Conservation (phyloP, 768 basidiomycete species). For the Mycena olivaceomarginata region DNA sequence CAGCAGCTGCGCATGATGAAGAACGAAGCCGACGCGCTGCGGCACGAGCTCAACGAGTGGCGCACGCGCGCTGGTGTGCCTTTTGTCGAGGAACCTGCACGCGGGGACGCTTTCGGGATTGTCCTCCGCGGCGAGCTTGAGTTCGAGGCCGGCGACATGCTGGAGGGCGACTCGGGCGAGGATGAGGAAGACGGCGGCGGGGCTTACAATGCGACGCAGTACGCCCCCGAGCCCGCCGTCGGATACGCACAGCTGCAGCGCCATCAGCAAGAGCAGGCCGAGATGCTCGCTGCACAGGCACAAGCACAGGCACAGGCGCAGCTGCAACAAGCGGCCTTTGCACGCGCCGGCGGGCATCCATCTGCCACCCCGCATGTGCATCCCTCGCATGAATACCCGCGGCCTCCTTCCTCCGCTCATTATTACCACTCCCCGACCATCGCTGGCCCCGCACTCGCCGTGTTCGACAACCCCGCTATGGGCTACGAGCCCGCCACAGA, state of each 20-base stretch:
- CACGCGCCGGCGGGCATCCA: background rate
- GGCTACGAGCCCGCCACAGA: background rate
- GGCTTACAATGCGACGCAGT: background rate
- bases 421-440: background rate
- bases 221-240: conserved; percentile 18
- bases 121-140: conserved; percentile 84
- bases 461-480: background rate
- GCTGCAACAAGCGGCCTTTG: conserved; percentile 7
- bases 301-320: background rate
- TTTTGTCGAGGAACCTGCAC: conserved; percentile 82
- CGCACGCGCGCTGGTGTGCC: conserved; percentile 85
- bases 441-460: background rate
- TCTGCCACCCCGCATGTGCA: background rate
- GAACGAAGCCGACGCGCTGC: conserved; percentile 89
- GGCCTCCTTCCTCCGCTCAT: background rate
- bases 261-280: conserved; percentile 31
- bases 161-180: conserved; percentile 71
- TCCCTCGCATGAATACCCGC: background rate
- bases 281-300: conserved; percentile 10
- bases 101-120: conserved; percentile 84
- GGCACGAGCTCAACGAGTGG: conserved; percentile 96
- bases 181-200: conserved; percentile 67
- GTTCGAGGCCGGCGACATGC: conserved; percentile 64
- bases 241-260: conserved; percentile 38
- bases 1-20: conserved; percentile 89